Evolutionary conservation across 345 rosid genomes (phyloP).

Genomic region (Eucalyptus viminalis): DNA sequence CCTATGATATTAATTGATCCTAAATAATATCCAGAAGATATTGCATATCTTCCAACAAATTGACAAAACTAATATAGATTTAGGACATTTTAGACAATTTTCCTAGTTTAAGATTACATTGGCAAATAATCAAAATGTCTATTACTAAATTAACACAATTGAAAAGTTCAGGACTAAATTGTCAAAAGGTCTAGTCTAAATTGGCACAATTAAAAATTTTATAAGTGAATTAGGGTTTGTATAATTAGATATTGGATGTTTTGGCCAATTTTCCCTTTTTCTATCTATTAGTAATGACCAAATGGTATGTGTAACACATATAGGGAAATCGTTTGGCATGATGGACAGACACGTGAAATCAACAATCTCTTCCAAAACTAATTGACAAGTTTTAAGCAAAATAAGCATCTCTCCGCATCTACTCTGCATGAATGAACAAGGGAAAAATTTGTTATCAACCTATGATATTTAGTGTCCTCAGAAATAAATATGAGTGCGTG

Average conservation of each 20-base stretch:
- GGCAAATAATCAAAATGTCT: not conserved
- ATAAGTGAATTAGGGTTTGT: not conserved
- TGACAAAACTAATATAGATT: too few species aligned
- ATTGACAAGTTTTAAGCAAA: not conserved
- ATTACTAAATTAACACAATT: not conserved
- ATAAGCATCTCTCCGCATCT: too few species aligned
- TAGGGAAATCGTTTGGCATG: not conserved
- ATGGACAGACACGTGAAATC: not conserved
- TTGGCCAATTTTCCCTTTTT: not conserved
- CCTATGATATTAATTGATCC: too few species aligned
- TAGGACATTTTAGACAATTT: too few species aligned
- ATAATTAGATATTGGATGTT: not conserved
- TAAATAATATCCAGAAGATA: too few species aligned
- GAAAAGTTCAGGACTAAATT: too few species aligned
- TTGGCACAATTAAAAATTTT: too few species aligned
- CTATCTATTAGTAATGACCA: not conserved
- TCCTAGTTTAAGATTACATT: not conserved
- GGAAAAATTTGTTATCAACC: too few species aligned
- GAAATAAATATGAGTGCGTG: not conserved
- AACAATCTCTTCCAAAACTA: not conserved
- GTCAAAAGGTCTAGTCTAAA: too few species aligned
- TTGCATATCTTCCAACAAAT: too few species aligned
- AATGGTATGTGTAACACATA: not conserved
- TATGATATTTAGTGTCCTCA: too few species aligned
- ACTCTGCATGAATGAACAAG: too few species aligned